These are phyloP conservation scores for Viridothelium virens DNA, from an alignment of 495 filamentous ascomycete genomes.

Conservation along the genomic window DNA sequence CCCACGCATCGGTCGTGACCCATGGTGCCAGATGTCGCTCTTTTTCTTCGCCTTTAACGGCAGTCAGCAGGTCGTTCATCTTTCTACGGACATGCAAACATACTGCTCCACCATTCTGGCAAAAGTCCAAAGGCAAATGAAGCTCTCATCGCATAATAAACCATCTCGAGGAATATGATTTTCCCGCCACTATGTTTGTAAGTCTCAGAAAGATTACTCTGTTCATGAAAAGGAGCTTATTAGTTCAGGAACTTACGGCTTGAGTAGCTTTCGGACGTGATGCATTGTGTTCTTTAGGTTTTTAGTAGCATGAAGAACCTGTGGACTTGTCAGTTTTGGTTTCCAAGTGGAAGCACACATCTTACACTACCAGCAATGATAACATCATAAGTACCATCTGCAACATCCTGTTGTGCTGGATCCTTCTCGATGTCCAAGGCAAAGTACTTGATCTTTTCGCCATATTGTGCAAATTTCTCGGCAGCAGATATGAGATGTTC, in stretches of 20 bases:
- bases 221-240: neutral
- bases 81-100: neutral
- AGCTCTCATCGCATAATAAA: constrained; percentile 3
- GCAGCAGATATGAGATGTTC: constrained; percentile 18
- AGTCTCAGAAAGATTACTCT: neutral
- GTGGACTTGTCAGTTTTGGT: neutral
- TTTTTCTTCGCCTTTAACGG: constrained; percentile 1
- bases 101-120: constrained; percentile 17
- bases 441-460: constrained; percentile 17
- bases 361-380: constrained; percentile 17
- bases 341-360: neutral
- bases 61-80: neutral
- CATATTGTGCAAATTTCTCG: constrained; percentile 16
- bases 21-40: constrained; percentile 2
- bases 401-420: constrained; percentile 21
- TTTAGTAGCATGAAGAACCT: constrained; percentile 23
- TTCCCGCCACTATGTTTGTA: neutral
- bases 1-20: constrained; percentile 19
- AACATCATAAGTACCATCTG: constrained; percentile 20
- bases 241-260: constrained; percentile 15
- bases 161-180: constrained; percentile 8
- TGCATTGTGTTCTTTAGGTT: constrained; percentile 15
- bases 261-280: constrained; percentile 19
- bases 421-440: constrained; percentile 24
- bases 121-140: constrained; percentile 13